phyloP scores from a whole-genome alignment of 257 asterid genomes.

The Salvia splendens region DNA sequence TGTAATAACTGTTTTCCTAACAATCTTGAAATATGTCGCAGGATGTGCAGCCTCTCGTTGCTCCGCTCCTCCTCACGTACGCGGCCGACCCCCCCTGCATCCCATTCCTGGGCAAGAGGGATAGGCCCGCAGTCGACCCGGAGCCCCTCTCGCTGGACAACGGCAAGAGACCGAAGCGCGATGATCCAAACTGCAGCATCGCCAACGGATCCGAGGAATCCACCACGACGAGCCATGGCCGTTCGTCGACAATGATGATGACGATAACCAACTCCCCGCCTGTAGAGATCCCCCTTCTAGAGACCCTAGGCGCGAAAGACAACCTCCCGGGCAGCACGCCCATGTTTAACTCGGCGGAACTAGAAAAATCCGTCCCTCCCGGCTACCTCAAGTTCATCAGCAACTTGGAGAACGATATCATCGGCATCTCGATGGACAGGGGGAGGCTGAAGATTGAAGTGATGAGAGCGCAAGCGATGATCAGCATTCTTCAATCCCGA shows the following conservation, averaged over 20 bases:
- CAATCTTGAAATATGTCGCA: constrained; percentile 28
- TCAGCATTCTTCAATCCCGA: constrained; percentile 76
- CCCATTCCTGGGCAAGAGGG: constrained; percentile 72
- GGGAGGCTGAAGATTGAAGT: constrained; percentile 82
- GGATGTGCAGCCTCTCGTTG: constrained; percentile 53
- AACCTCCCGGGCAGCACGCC: constrained; percentile 40
- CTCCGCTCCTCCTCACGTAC: constrained; percentile 45
- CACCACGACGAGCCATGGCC: constrained; percentile 73
- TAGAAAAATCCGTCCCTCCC: constrained; percentile 86
- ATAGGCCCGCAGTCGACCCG: constrained; percentile 51
- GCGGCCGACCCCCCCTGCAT: constrained; percentile 41
- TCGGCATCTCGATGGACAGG: constrained; percentile 79
- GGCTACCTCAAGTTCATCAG: constrained; percentile 80
- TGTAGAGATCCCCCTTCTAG: constrained; percentile 61
- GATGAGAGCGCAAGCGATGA: constrained; percentile 97
- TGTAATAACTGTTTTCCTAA: background rate
- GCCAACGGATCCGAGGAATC: constrained; percentile 92
- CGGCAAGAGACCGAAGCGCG: constrained; percentile 64
- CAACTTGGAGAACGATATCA: constrained; percentile 76
- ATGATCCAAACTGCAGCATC: constrained; percentile 73
- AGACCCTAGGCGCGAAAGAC: constrained; percentile 54
- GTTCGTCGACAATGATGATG: constrained; percentile 54
- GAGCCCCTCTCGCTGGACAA: constrained; percentile 57
- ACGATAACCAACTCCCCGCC: constrained; percentile 58
- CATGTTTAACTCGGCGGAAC: constrained; percentile 72